A percentile compares a stretch with the other conserved stretches of the same genome.
Evolutionary conservation across 2,329 filamentous ascomycete genomes (phyloP).

Genomic region (Rutstroemia sp.): DNA sequence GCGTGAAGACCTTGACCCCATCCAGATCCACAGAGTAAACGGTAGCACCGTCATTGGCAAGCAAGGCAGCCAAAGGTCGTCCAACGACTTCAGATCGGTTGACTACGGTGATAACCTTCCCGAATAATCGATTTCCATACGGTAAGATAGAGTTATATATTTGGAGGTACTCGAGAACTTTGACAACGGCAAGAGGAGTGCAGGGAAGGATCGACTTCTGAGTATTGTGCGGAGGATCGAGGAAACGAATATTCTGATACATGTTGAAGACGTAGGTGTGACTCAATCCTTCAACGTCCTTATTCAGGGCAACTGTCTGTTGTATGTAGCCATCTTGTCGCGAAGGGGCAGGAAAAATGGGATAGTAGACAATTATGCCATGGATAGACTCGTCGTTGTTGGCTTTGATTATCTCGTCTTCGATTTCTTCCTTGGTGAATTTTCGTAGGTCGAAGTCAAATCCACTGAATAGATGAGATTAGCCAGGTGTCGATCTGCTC

Average conservation of each 20-base stretch:
- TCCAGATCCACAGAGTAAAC: conserved; percentile 94
- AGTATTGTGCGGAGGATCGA: conserved; percentile 68
- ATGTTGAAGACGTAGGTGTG: conserved; percentile 98
- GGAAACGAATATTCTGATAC: conserved; percentile 96
- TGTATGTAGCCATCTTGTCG: conserved; percentile 92
- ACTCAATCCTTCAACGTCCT: conserved; percentile 92
- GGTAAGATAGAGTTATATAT: conserved; percentile 95
- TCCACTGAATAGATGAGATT: conserved; percentile 47
- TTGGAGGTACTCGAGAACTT: conserved; percentile 90
- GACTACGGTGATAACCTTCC: conserved; percentile 91
- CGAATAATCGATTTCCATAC: conserved; percentile 86
- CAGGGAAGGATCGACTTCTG: conserved; percentile 93
- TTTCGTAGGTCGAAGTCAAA: conserved; percentile 82
- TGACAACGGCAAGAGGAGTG: conserved; percentile 91
- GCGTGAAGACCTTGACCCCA: conserved; percentile 85
- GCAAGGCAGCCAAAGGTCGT: conserved; percentile 79
- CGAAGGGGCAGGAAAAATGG: conserved; percentile 76
- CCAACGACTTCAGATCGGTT: conserved; percentile 96
- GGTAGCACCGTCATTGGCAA: conserved; percentile 91
- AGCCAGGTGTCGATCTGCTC: background rate
- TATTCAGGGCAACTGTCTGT: conserved; percentile 80
- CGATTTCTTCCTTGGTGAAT: conserved; percentile 79
- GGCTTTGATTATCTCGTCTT: conserved; percentile 79
- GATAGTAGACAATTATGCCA: conserved; percentile 95
- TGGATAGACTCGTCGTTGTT: conserved; percentile 73